A percentile compares a stretch with the other conserved stretches of the same genome.
Conservation (phyloP, 2,329 filamentous ascomycete species). For the Harringtonia aguacate region DNA sequence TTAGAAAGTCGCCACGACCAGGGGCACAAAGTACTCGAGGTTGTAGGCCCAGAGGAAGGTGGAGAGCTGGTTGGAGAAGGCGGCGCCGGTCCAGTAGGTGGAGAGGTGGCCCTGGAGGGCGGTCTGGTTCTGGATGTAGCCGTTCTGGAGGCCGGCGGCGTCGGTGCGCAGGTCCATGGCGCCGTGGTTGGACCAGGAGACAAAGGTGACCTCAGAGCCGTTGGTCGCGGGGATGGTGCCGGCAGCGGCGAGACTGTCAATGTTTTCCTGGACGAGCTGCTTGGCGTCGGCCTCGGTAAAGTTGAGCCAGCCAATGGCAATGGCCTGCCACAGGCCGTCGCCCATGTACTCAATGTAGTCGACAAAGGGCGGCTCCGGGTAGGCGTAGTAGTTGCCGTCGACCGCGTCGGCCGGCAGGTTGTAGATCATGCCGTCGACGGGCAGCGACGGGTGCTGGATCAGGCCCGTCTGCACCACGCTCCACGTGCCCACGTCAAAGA, state of each 20-base stretch:
- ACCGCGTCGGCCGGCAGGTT: conserved; percentile 15
- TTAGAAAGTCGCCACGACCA: too few relatives aligned
- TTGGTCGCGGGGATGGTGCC: conserved; percentile 15
- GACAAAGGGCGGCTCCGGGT: conserved; percentile 13
- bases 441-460: conserved; percentile 20
- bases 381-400: conserved; percentile 15
- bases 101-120: conserved; percentile 29
- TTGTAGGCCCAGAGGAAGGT: conserved; percentile 24
- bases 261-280: conserved; percentile 14
- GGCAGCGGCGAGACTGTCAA: conserved; percentile 6
- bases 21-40: too few relatives aligned
- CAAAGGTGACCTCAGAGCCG: conserved; percentile 18
- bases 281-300: conserved; percentile 14
- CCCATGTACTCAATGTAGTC: conserved; percentile 20
- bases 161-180: conserved; percentile 24
- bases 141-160: conserved; percentile 21
- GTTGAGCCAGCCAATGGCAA: conserved; percentile 16
- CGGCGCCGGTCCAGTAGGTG: conserved; percentile 34
- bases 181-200: conserved; percentile 23
- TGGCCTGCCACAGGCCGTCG: conserved; percentile 19
- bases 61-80: conserved; percentile 22
- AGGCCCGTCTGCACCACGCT: conserved; percentile 21
- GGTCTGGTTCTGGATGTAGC: conserved; percentile 30
- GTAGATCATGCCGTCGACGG: conserved; percentile 15
- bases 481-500: conserved; percentile 23